Evolutionary conservation across 2,329 filamentous ascomycete genomes (phyloP).

Genomic region (Curvularia spicifera): DNA sequence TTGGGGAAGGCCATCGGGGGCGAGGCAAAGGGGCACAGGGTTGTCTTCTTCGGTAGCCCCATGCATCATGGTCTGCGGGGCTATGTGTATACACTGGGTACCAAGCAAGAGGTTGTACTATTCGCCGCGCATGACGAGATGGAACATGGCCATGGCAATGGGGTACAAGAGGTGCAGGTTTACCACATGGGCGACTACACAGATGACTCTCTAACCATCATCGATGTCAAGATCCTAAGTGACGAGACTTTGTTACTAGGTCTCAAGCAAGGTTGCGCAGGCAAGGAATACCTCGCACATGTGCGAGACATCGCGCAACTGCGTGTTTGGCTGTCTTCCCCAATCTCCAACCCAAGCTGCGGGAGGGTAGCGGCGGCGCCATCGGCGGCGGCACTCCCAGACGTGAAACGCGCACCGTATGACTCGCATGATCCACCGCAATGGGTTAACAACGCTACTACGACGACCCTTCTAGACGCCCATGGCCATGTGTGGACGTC

Average conservation of each 20-base stretch:
- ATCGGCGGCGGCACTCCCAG: neutral
- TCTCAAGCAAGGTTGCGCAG: neutral
- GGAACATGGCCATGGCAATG: neutral
- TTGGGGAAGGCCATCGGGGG: constrained; percentile 4
- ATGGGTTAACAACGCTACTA: constrained; percentile 1
- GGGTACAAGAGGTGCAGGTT: constrained; percentile 1
- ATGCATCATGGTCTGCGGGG: constrained; percentile 34
- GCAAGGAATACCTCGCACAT: neutral
- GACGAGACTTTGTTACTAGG: constrained; percentile 1
- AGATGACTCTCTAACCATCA: neutral
- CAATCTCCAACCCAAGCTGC: neutral
- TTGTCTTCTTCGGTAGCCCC: constrained; percentile 28
- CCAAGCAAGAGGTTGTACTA: constrained; percentile 9
- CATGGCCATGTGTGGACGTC: neutral
- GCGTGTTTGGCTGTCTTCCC: neutral
- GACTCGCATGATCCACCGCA: neutral
- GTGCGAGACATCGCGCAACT: constrained; percentile 6
- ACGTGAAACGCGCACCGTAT: neutral
- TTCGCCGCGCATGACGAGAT: constrained; percentile 17
- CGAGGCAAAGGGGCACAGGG: neutral
- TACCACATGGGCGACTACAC: neutral
- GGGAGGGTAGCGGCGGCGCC: neutral
- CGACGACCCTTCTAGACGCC: neutral
- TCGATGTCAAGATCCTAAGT: constrained; percentile 19
- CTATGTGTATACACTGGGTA: constrained; percentile 9